These are phyloP conservation scores for Basidioascus undulatus DNA, from an alignment of 768 basidiomycete species.

Conservation along the genomic window DNA sequence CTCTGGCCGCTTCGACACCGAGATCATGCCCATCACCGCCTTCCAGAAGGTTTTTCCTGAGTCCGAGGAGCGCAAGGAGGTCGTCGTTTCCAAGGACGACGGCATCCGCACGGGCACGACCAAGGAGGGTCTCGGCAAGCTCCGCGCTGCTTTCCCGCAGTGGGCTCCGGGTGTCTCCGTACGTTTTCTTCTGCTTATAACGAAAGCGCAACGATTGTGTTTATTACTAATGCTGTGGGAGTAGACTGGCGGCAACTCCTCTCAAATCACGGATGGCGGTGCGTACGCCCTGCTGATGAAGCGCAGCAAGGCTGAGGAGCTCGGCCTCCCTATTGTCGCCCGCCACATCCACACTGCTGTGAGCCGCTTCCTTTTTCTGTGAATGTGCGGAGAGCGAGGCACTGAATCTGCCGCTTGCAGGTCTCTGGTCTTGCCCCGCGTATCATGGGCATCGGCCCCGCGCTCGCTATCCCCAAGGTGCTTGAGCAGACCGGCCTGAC, in stretches of 20 bases:
- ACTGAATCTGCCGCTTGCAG: neutral
- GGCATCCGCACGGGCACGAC: constrained; percentile 72
- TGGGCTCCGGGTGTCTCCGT: constrained; percentile 34
- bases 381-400: neutral
- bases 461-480: constrained; percentile 48
- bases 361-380: constrained; percentile 24
- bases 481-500: constrained; percentile 41
- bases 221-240: neutral
- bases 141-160: constrained; percentile 64
- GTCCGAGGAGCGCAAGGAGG: constrained; percentile 36
- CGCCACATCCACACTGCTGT: constrained; percentile 54
- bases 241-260: constrained; percentile 42
- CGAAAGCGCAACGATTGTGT: no score
- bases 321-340: constrained; percentile 45
- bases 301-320: constrained; percentile 46
- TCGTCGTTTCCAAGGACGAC: constrained; percentile 57
- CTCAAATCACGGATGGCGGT: constrained; percentile 71
- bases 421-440: constrained; percentile 43
- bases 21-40: constrained; percentile 47
- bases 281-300: constrained; percentile 48
- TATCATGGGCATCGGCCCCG: constrained; percentile 60
- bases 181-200: constrained; percentile 29
- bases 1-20: constrained; percentile 53
- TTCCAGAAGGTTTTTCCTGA: constrained; percentile 31
- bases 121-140: constrained; percentile 44